Base-by-base conservation (phyloP, 176 grass and related monocot genomes). In the Cocos nucifera region DNA sequence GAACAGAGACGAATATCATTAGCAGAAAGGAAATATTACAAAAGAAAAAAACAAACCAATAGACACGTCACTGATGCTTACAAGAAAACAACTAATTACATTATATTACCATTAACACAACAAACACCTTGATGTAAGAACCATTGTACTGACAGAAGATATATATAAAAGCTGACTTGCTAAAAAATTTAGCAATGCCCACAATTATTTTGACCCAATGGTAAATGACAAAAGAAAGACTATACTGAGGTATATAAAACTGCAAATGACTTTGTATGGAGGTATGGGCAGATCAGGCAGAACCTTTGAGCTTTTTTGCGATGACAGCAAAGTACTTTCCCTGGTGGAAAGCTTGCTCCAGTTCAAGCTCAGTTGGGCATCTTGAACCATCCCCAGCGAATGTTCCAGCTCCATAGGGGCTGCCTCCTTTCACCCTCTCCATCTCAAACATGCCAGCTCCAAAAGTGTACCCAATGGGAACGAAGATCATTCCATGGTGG, bases 311-410 rank as follows among this genome's bases (percentile, higher is more conserved):
- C 68, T 86, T 95, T 73, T 89, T 95, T 17, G 86, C 77, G 25
- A 89, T 89, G 67, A 78, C 73, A 0, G 86, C 79, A 15, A 95
- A 95, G 73, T 89, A 95, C 63, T 86, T 81, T 1, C 90, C 90
- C 72, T 95, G 90, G 55, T 95, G 90, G 67, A 89, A 84, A 44
- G 90, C 90, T 65, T 95, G 90, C 77, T 95, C 86, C 74, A 95
- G 86, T 75, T 95, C 90, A 54, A 86, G 20, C 9, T 85, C 79
- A 24, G 67, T 75, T 3, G 90, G 90, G 70, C 73, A 80, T 69
- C 90, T 89, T 6, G 90, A 66, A 19, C 86, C 86, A 8, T 95
- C 90, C 7, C 73, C 90, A 6, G 90, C 90, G 0, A 86, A 95
- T 10, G 90, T 89, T 22, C 86, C 86, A 0, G 90, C 69, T 3